These are phyloP conservation scores for Neoboletus brunneissimus DNA, from an alignment of 768 basidiomycete genomes.

Conservation along the genomic window DNA sequence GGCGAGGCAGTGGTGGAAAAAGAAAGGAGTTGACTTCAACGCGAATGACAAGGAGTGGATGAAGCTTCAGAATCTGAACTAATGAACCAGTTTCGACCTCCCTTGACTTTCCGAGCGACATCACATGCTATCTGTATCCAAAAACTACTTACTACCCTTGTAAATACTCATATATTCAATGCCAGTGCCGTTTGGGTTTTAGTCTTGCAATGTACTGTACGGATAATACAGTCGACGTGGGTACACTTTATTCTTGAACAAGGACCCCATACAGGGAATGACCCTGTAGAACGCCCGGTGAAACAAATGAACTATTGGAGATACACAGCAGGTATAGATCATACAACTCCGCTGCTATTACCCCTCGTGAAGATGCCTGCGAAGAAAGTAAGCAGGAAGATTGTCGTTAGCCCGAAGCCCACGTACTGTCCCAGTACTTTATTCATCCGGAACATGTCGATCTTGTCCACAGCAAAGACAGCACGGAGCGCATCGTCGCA, in stretches of 20 bases:
- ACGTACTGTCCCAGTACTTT: conserved; percentile 77
- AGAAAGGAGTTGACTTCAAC: conserved; percentile 78
- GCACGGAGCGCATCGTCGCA: conserved; percentile 73
- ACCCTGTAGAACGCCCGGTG: not conserved
- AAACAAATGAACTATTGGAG: not conserved
- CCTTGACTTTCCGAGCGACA: not conserved
- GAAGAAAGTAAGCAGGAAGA: not conserved
- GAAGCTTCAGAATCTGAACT: conserved; percentile 76
- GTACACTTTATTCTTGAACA: conserved; percentile 11
- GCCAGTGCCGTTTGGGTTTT: not conserved
- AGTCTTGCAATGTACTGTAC: conserved; percentile 7
- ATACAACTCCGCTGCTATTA: conserved; percentile 6
- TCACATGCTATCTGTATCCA: not conserved
- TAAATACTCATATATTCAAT: not conserved
- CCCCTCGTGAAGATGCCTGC: conserved; percentile 34
- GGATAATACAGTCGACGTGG: conserved; percentile 7
- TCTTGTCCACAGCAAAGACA: conserved; percentile 76
- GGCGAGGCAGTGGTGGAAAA: conserved; percentile 78
- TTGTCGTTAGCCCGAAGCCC: not conserved
- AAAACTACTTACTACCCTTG: not conserved
- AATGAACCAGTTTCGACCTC: conserved; percentile 13
- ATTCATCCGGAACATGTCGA: conserved; percentile 97
- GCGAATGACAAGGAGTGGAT: conserved; percentile 87
- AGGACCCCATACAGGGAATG: not conserved
- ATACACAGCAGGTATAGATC: conserved; percentile 4